Evolutionary conservation across 305 asterid genomes (phyloP).

Genomic region (Plantago lanceolata): DNA sequence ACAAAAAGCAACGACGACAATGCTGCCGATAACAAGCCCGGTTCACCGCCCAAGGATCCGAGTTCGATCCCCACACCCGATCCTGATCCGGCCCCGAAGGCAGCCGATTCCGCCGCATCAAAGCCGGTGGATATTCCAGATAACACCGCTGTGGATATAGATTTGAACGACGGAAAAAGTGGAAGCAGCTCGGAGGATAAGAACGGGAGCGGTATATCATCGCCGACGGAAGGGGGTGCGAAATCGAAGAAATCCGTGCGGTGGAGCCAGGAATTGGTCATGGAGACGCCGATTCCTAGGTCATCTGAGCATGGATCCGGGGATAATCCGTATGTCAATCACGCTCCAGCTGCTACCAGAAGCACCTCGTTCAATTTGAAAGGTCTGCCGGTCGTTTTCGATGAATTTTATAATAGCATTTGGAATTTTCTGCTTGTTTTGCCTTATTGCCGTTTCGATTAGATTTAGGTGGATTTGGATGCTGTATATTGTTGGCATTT

Average conservation of each 20-base stretch:
- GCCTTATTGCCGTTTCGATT: slow-evolving; percentile 19
- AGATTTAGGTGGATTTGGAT: slow-evolving; percentile 18
- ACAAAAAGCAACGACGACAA: slow-evolving; percentile 26
- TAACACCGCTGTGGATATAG: slow-evolving; percentile 14
- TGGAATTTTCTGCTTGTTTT: slow-evolving; percentile 3
- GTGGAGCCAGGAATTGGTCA: slow-evolving; percentile 70
- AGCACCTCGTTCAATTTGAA: slow-evolving; percentile 56
- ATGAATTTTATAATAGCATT: slow-evolving; percentile 4
- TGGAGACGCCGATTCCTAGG: slow-evolving; percentile 50
- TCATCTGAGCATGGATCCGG: slow-evolving; percentile 41
- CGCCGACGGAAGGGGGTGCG: slow-evolving; percentile 30
- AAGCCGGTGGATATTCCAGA: slow-evolving; percentile 24
- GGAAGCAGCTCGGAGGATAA: slow-evolving; percentile 24
- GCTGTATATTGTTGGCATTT: neutral
- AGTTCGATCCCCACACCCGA: slow-evolving; percentile 26
- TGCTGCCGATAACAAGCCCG: slow-evolving; percentile 35
- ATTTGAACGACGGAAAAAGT: slow-evolving; percentile 32
- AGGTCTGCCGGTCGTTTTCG: slow-evolving; percentile 41
- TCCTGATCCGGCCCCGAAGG: slow-evolving; percentile 14
- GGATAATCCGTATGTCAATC: slow-evolving; percentile 53
- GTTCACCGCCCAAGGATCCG: slow-evolving; percentile 33
- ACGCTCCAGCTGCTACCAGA: slow-evolving; percentile 44
- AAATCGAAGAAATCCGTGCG: slow-evolving; percentile 66
- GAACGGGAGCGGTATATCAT: slow-evolving; percentile 13
- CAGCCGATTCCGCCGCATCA: slow-evolving; percentile 27